Percentiles rank a stretch among this genome's conserved stretches.
Evolutionary conservation across 2,329 filamentous ascomycete genomes (phyloP).

Genomic region (Hortaea werneckii): DNA sequence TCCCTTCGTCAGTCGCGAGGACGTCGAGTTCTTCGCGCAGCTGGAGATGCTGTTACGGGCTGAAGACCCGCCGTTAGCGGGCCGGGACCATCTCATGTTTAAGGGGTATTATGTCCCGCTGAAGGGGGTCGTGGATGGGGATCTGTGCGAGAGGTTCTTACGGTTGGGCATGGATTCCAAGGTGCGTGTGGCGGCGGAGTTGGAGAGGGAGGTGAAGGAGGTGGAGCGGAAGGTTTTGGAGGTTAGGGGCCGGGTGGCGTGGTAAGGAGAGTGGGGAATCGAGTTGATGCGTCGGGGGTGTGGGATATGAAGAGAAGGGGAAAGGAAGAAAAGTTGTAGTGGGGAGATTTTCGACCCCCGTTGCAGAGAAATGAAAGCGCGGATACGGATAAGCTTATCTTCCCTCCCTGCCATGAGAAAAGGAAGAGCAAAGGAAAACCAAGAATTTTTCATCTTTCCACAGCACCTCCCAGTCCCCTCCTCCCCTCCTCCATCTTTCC

Average conservation of each 20-base stretch:
- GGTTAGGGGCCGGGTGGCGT: slow-evolving; percentile 29
- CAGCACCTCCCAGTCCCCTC: no score
- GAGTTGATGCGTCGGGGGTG: no score
- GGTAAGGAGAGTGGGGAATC: no score
- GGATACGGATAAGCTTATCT: no score
- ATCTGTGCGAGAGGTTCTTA: slow-evolving; percentile 86
- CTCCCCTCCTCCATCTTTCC: no score
- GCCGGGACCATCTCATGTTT: slow-evolving; percentile 91
- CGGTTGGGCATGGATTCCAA: slow-evolving; percentile 80
- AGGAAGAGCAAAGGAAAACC: no score
- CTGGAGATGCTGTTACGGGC: slow-evolving; percentile 79
- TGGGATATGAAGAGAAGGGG: no score
- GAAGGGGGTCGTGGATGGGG: slow-evolving; percentile 93
- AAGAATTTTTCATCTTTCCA: no score
- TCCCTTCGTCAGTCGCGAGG: slow-evolving; percentile 82
- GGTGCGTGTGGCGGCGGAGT: slow-evolving; percentile 84
- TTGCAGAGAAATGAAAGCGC: no score
- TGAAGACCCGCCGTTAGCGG: slow-evolving; percentile 79
- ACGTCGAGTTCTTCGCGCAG: slow-evolving; percentile 95
- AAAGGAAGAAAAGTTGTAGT: no score
- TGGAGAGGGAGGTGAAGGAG: slow-evolving; percentile 82
- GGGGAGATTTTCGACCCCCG: no score
- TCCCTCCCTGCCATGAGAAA: no score
- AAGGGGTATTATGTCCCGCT: slow-evolving; percentile 91
- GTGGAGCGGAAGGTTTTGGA: slow-evolving; percentile 81